A percentile compares a stretch with the other conserved stretches of the same genome.
Conservation (phyloP, 1,139 yeast species). For the Sugiyamaella xylanicola region DNA sequence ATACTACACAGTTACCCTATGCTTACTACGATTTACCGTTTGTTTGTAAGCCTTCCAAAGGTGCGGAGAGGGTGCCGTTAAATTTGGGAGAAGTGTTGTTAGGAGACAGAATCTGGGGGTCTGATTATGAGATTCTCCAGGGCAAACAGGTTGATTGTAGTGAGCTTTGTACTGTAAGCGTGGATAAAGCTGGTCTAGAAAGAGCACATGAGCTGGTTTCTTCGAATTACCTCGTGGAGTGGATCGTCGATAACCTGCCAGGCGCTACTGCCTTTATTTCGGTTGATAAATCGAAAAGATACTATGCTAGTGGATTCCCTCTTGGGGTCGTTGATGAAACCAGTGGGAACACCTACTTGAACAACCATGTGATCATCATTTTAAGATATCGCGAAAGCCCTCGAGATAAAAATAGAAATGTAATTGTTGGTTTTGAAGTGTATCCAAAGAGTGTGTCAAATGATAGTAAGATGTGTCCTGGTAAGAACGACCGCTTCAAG, state of each 20-base stretch:
- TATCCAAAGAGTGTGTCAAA: slow-evolving; percentile 80
- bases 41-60: slow-evolving; percentile 66
- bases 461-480: slow-evolving; percentile 35
- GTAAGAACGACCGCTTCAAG: slow-evolving; percentile 30
- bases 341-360: slow-evolving; percentile 41
- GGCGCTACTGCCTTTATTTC: slow-evolving; percentile 86
- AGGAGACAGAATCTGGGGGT: slow-evolving; percentile 80
- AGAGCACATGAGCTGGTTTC: slow-evolving; percentile 65
- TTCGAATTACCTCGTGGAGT: slow-evolving; percentile 75
- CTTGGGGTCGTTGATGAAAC: slow-evolving; percentile 67
- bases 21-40: slow-evolving; percentile 78
- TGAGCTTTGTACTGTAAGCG: slow-evolving; percentile 64
- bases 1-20: slow-evolving; percentile 73
- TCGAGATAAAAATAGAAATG: slow-evolving; percentile 44
- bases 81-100: slow-evolving; percentile 76
- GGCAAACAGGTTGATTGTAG: slow-evolving; percentile 66
- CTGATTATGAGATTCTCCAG: slow-evolving; percentile 65
- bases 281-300: slow-evolving; percentile 59
- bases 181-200: slow-evolving; percentile 52
- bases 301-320: slow-evolving; percentile 87
- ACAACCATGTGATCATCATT: slow-evolving; percentile 82
- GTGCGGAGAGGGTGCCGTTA: slow-evolving; percentile 54
- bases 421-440: slow-evolving; percentile 88
- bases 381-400: slow-evolving; percentile 68
- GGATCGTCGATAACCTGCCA: slow-evolving; percentile 84